phyloP scores from a whole-genome alignment of 169 alveolate genomes.

The Theileria equi region DNA sequence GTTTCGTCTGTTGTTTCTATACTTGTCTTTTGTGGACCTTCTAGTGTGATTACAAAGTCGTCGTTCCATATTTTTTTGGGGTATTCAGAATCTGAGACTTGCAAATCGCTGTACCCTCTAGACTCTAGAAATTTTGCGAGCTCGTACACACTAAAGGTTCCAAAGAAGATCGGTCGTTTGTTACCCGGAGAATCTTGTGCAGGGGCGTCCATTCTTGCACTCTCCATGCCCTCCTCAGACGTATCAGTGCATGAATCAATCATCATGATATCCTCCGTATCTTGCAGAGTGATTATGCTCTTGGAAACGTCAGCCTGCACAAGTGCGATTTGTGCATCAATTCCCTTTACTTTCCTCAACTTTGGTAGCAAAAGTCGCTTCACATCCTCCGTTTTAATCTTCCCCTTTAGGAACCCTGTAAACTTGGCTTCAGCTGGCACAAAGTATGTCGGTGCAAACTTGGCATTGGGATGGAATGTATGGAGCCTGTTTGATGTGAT shows the following conservation, averaged over 20 bases:
- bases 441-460: too few relatives aligned
- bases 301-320: too few relatives aligned
- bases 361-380: neutral
- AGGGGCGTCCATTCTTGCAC: too few relatives aligned
- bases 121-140: neutral
- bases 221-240: too few relatives aligned
- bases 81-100: neutral
- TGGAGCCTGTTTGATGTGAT: too few relatives aligned
- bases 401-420: constrained; percentile 3
- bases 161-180: constrained; percentile 24
- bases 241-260: too few relatives aligned
- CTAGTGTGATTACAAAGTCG: constrained; percentile 1
- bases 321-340: too few relatives aligned
- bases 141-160: constrained; percentile 21
- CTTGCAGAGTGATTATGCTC: too few relatives aligned
- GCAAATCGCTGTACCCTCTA: neutral
- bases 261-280: too few relatives aligned
- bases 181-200: too few relatives aligned
- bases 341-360: neutral
- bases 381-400: neutral
- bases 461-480: too few relatives aligned
- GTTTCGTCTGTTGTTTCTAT: constrained; percentile 6
- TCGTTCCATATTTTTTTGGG: constrained; percentile 1
- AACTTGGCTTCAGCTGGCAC: too few relatives aligned
- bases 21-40: constrained; percentile 21